Conservation (phyloP, 768 basidiomycete genomes). For the Tylopilus intermedius region DNA sequence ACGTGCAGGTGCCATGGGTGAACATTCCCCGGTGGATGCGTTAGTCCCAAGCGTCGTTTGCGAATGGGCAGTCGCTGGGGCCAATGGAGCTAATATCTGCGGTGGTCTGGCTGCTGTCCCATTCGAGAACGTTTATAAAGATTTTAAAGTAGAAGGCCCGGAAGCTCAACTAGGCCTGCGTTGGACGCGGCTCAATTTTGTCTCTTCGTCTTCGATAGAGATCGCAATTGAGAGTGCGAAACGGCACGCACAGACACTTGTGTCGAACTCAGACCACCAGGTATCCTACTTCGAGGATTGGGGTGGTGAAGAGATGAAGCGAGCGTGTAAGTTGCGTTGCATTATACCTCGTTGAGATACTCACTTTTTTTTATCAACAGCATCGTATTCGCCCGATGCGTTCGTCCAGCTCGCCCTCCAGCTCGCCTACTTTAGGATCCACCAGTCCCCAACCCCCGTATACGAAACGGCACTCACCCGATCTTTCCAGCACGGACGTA, state of each 20-base stretch:
- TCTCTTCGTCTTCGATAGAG: slow-evolving; percentile 53
- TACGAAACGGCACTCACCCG: slow-evolving; percentile 92
- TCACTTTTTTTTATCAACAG: slow-evolving; percentile 27
- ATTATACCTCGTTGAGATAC: background rate
- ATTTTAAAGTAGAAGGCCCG: slow-evolving; percentile 2
- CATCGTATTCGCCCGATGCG: slow-evolving; percentile 65
- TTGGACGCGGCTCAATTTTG: slow-evolving; percentile 73
- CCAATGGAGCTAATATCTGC: slow-evolving; percentile 19
- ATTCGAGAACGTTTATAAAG: slow-evolving; percentile 5
- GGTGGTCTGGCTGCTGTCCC: slow-evolving; percentile 50
- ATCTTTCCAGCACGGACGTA: slow-evolving; percentile 80
- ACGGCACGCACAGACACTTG: slow-evolving; percentile 49
- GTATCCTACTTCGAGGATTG: slow-evolving; percentile 79
- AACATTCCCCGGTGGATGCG: slow-evolving; percentile 89
- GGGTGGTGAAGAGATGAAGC: slow-evolving; percentile 85
- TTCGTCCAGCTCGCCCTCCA: slow-evolving; percentile 91
- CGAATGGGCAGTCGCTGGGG: slow-evolving; percentile 64
- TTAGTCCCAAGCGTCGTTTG: slow-evolving; percentile 82
- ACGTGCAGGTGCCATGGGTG: slow-evolving; percentile 81
- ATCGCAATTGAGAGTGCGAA: slow-evolving; percentile 57
- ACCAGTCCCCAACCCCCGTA: slow-evolving; percentile 74
- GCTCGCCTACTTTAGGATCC: slow-evolving; percentile 82
- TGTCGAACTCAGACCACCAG: slow-evolving; percentile 77
- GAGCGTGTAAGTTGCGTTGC: slow-evolving; percentile 45
- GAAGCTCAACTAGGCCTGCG: slow-evolving; percentile 17